Evolutionary conservation across 116 monocot genomes (phyloP), one percentile per base, ranked within the genome.

Genomic region (Dioscorea cayenensis): DNA sequence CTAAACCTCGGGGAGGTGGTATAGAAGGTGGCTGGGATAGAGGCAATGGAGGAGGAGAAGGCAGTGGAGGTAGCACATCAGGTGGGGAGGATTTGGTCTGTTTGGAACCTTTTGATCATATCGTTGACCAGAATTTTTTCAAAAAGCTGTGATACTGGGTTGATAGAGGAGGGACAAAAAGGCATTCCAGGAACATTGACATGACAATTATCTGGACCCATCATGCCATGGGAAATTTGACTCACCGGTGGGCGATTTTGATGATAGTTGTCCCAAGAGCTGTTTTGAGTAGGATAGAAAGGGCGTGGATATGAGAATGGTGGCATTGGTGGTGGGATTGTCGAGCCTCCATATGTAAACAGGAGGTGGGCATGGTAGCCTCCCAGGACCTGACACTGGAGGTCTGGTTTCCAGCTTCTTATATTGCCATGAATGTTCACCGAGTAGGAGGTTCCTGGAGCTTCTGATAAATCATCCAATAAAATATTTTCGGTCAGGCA

Each of bases 161-260:
- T 94, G 37, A 94, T 66, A 66, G 94, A 94, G 59, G 90, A 90
- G 8, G 99, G 90, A 75, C 89, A 82, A 76, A 86, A 99, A 68
- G 99, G 99, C 71, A 86, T 71, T 79, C 85, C 72, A 29, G 85
- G 66, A 66, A 79, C 48, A 77, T 72, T 87, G 63, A 68, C 48
- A 64, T 72, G 74, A 51, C 69, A 76, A 66, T 71, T 82, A 75
- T 79, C 82, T 51, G 64, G 70, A 27, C 84, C 60, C 28, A 70
- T 67, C 70, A 81, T 81, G 65, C 72, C 61, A 67, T 72, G 52
- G 17, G 84, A 68, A 32, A 49, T 76, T 59, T 80, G 89, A 81
- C 77, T 78, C 11, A 63, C n/a, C 10, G 77, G 23, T 4, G 74
- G 51, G 7, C 78, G 81, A 77, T 83, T 83, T 49, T 29, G 64